These are phyloP conservation scores for Arthrobotrys sinensis DNA, from an alignment of 2,329 filamentous ascomycete genomes.

Conservation along the genomic window DNA sequence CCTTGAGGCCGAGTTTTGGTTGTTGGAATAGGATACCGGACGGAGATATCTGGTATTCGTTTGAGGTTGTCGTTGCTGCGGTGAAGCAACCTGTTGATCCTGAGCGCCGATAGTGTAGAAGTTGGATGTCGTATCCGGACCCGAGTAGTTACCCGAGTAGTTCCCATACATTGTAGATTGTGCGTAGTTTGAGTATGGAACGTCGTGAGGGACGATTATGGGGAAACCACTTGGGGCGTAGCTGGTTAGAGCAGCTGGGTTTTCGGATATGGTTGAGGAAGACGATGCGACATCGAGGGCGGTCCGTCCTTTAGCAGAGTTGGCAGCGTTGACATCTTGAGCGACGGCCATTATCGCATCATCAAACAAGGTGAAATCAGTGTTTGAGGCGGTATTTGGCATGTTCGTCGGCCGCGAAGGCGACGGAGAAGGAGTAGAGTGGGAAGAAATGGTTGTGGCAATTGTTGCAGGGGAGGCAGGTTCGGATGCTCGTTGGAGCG, in stretches of 20 bases:
- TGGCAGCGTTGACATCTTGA: conserved; percentile 27
- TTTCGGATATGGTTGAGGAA: conserved; percentile 41
- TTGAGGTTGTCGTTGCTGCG: conserved; percentile 59
- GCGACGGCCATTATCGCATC: conserved; percentile 59
- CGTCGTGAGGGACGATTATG: conserved; percentile 56
- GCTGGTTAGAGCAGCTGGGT: conserved; percentile 41
- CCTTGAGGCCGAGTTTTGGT: conserved; percentile 41
- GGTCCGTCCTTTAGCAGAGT: conserved; percentile 26
- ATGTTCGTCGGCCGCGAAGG: conserved; percentile 63
- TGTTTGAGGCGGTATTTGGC: conserved; percentile 61
- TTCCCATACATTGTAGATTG: conserved; percentile 55
- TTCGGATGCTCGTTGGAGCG: conserved; percentile 63
- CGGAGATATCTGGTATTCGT: conserved; percentile 52
- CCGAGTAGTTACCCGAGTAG: conserved; percentile 37
- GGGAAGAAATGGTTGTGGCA: conserved; percentile 63
- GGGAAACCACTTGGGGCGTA: conserved; percentile 49
- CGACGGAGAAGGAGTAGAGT: conserved; percentile 64
- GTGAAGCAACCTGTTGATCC: conserved; percentile 40
- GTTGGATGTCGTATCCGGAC: conserved; percentile 29
- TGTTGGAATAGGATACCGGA: conserved; percentile 44
- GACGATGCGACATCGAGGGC: conserved; percentile 17
- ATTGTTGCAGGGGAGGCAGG: conserved; percentile 63
- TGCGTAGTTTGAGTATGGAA: conserved; percentile 52
- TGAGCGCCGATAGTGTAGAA: conserved; percentile 46
- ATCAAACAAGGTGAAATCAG: conserved; percentile 63